Evolutionary conservation across 371 early-diverging fungal genomes (phyloP).

Genomic region (Lichtheimia corymbifera): DNA sequence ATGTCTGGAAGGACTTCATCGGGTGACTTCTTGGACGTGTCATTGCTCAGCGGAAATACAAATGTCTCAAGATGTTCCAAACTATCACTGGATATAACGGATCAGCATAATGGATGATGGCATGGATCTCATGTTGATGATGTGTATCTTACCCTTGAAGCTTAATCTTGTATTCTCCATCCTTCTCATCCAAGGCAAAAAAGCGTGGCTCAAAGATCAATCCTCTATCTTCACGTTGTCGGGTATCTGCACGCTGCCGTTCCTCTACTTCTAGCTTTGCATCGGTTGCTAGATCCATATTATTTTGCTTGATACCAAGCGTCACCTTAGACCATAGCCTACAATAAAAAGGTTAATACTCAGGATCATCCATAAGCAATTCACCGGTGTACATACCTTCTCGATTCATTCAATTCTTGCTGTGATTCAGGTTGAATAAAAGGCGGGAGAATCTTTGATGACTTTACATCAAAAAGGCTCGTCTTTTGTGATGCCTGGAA

Average conservation of each 20-base stretch:
- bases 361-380: not conserved
- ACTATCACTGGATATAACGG: too few species aligned
- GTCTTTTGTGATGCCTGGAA: constrained; percentile 39
- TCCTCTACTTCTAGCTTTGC: constrained; percentile 85
- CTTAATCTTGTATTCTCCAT: constrained; percentile 6
- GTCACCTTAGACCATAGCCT: constrained; percentile 85
- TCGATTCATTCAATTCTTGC: constrained; percentile 85
- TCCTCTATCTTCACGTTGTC: constrained; percentile 56
- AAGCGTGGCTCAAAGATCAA: constrained; percentile 52
- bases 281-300: constrained; percentile 77
- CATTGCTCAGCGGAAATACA: too few species aligned
- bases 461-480: constrained; percentile 69
- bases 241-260: constrained; percentile 69
- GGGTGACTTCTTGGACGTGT: too few species aligned
- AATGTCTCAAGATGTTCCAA: too few species aligned
- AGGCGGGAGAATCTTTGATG: constrained; percentile 62
- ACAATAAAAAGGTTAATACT: not conserved
- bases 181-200: constrained; percentile 28
- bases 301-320: constrained; percentile 59
- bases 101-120: too few species aligned
- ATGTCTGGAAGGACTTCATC: too few species aligned
- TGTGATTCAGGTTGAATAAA: constrained; percentile 66
- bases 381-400: constrained; percentile 44
- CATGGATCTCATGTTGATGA: too few species aligned
- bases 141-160: not conserved